Evolutionary conservation across 148 eudicot genomes (phyloP).

Genomic region (Hydrangea macrophylla): DNA sequence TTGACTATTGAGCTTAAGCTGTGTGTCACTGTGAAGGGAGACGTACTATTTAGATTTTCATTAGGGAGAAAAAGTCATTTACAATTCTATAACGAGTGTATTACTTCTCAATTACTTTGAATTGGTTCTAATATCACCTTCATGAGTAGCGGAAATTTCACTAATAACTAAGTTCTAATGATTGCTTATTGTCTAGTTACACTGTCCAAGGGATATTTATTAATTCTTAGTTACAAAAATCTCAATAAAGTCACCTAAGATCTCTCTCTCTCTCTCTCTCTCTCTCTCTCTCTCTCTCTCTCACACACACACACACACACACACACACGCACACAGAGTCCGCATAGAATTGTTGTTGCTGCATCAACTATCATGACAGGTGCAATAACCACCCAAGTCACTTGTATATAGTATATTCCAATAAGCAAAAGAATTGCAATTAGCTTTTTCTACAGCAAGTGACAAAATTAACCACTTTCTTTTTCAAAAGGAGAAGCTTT

Average conservation of each 20-base stretch:
- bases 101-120: background rate
- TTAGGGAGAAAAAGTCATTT: slow-evolving; percentile 21
- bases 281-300: too few relatives aligned
- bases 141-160: slow-evolving; percentile 3
- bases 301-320: background rate
- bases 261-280: background rate
- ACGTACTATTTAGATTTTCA: slow-evolving; percentile 27
- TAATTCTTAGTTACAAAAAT: background rate
- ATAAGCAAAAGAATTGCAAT: slow-evolving; percentile 3
- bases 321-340: too few relatives aligned
- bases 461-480: too few relatives aligned
- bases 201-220: background rate
- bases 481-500: too few relatives aligned
- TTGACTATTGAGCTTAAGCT: slow-evolving; percentile 18
- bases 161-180: background rate
- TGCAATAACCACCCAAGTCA: slow-evolving; percentile 4
- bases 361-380: slow-evolving; percentile 1
- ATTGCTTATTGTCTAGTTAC: too few relatives aligned
- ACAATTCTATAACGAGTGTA: slow-evolving; percentile 24
- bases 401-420: slow-evolving; percentile 8
- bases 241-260: background rate
- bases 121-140: background rate
- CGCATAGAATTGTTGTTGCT: background rate
- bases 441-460: background rate
- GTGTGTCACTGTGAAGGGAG: slow-evolving; percentile 17